A percentile compares a stretch with the other conserved stretches of the same genome.
phyloP scores from a whole-genome alignment of 768 basidiomycete species.

The Neoboletus brunneissimus region DNA sequence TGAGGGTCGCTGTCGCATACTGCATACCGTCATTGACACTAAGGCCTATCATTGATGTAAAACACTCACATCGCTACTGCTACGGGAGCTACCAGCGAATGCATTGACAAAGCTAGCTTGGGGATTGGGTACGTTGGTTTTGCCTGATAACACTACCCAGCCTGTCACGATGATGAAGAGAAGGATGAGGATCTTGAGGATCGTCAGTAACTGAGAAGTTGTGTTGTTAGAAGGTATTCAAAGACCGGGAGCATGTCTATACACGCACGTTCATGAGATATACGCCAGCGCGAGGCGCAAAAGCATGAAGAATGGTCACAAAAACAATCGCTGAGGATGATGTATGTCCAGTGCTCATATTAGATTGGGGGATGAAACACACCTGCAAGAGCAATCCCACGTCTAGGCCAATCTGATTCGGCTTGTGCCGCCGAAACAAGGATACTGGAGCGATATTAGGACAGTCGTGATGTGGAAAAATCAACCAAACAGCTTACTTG shows the following conservation, averaged over 20 bases:
- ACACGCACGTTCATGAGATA: constrained; percentile 51
- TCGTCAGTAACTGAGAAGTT: constrained; percentile 38
- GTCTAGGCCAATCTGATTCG: background rate
- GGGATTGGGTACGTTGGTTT: constrained; percentile 53
- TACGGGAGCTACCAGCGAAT: constrained; percentile 54
- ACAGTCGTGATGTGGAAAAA: background rate
- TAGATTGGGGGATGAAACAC: background rate
- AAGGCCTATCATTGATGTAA: background rate
- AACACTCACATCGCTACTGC: constrained; percentile 43
- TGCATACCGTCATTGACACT: constrained; percentile 14
- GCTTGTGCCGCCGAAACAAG: constrained; percentile 27
- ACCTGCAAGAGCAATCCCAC: background rate
- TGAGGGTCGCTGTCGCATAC: constrained; percentile 62
- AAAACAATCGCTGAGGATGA: constrained; percentile 43
- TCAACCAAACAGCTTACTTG: constrained; percentile 20
- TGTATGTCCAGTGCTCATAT: too few relatives aligned
- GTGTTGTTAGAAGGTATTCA: constrained; percentile 10
- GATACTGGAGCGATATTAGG: constrained; percentile 36
- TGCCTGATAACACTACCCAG: constrained; percentile 58
- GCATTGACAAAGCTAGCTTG: constrained; percentile 40
- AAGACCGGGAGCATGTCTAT: too few relatives aligned
- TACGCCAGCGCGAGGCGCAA: constrained; percentile 48
- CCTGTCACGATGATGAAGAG: constrained; percentile 55
- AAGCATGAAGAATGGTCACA: constrained; percentile 48
- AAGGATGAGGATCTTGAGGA: constrained; percentile 55